Percentiles rank a stretch among this genome's conserved stretches.
Conservation (phyloP, 225 moss, liverwort and hornwort genomes). For the Ulota crispa region DNA sequence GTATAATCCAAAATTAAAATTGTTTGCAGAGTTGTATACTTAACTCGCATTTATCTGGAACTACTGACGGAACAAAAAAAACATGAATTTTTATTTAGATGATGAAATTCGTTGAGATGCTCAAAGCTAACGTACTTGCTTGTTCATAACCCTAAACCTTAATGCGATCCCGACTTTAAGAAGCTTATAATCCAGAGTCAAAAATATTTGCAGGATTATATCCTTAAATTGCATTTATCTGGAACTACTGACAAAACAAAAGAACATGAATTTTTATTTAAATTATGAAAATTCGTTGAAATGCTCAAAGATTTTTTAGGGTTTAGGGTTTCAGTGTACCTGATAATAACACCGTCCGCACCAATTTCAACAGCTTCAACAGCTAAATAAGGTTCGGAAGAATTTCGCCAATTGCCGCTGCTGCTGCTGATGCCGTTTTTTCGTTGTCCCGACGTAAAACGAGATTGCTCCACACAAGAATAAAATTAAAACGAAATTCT, state of each 20-base stretch:
- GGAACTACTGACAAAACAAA: neutral
- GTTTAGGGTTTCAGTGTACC: constrained; percentile 18
- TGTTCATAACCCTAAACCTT: too few relatives aligned
- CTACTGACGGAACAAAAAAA: neutral
- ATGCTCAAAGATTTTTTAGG: neutral
- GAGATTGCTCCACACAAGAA: neutral
- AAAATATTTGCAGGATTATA: neutral
- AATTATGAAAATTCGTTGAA: neutral
- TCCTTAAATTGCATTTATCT: neutral
- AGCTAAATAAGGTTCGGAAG: neutral
- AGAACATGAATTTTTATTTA: neutral
- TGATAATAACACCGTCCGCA: neutral
- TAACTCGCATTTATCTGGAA: neutral
- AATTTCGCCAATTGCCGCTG: neutral
- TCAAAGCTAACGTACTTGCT: too few relatives aligned
- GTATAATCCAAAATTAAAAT: neutral
- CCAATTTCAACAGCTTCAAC: neutral
- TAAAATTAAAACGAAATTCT: neutral
- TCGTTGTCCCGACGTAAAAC: too few relatives aligned
- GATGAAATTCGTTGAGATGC: too few relatives aligned
- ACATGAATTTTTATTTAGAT: too few relatives aligned
- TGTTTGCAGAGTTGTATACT: too few relatives aligned
- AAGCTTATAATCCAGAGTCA: neutral
- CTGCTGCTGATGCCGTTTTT: neutral
- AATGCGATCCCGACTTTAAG: too few relatives aligned